phyloP scores from a whole-genome alignment of 169 alveolate species.

The Theileria parva region DNA sequence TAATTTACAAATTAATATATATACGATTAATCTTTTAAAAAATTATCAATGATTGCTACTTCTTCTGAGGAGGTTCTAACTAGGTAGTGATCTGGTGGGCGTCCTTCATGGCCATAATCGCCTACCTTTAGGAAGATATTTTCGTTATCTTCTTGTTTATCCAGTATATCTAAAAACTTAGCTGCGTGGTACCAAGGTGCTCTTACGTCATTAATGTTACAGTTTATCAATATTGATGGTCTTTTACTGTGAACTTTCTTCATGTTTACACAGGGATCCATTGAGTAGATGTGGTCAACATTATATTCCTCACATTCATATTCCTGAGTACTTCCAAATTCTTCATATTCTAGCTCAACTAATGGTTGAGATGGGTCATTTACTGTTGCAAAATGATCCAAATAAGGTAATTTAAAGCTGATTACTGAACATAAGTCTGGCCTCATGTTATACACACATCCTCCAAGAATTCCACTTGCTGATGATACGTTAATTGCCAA shows the following conservation, averaged over 20 bases:
- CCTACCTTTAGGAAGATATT: constrained; percentile 25
- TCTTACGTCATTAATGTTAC: constrained; percentile 35
- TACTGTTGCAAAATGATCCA: constrained; percentile 58
- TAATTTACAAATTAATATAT: constrained; percentile 2
- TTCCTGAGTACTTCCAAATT: constrained; percentile 53
- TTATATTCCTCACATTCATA: not conserved
- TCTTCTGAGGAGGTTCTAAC: constrained; percentile 26
- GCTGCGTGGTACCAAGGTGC: constrained; percentile 58
- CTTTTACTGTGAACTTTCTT: not conserved
- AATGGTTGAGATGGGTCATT: constrained; percentile 30
- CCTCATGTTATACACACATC: constrained; percentile 56
- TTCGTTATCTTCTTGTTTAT: constrained; percentile 6
- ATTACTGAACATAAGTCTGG: constrained; percentile 59
- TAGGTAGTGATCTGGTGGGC: constrained; percentile 20
- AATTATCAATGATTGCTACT: constrained; percentile 30
- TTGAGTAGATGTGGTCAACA: constrained; percentile 44
- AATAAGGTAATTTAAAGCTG: constrained; percentile 63
- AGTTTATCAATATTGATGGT: constrained; percentile 44
- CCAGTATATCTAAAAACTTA: constrained; percentile 18
- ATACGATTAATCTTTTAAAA: not conserved
- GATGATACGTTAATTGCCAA: constrained; percentile 38
- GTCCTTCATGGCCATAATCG: constrained; percentile 26
- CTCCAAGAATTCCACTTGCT: constrained; percentile 59
- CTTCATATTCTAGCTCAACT: constrained; percentile 62
- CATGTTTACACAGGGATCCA: constrained; percentile 45